Conservation (phyloP, 1,284 basidiomycete genomes). For the Heterobasidion irregulare region DNA sequence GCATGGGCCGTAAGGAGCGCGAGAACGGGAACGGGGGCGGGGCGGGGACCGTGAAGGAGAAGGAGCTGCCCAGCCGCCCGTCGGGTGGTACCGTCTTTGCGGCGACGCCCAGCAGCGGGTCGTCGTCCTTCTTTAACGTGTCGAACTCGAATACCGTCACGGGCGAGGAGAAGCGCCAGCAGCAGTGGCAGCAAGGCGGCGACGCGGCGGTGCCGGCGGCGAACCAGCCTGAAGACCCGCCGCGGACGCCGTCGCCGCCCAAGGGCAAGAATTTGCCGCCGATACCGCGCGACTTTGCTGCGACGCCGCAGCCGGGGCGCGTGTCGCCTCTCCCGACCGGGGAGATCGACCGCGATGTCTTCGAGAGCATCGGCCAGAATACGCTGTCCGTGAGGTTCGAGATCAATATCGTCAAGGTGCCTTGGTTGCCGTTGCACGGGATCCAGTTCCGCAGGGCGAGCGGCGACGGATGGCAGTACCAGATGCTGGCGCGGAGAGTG, state of each 20-base stretch:
- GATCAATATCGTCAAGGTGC: conserved; percentile 93
- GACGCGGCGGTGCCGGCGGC: conserved; percentile 23
- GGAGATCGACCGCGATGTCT: conserved; percentile 58
- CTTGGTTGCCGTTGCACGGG: conserved; percentile 89
- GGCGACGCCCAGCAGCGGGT: conserved; percentile 61
- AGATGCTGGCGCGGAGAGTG: conserved; percentile 92
- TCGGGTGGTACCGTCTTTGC: conserved; percentile 46
- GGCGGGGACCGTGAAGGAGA: conserved; percentile 29
- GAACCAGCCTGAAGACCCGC: conserved; percentile 25
- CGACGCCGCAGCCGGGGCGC: conserved; percentile 24
- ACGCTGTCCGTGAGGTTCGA: conserved; percentile 87
- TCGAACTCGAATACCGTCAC: conserved; percentile 42
- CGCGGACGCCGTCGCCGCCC: conserved; percentile 27
- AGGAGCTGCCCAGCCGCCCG: conserved; percentile 38
- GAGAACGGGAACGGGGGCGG: conserved; percentile 32
- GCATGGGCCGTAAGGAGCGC: conserved; percentile 34
- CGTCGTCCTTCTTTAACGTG: conserved; percentile 76
- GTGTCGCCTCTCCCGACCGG: conserved; percentile 45
- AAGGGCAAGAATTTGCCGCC: conserved; percentile 62
- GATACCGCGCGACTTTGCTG: conserved; percentile 59
- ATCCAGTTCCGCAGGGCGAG: conserved; percentile 91
- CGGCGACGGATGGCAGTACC: conserved; percentile 96
- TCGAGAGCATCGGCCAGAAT: conserved; percentile 67
- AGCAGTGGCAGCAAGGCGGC: conserved; percentile 18
- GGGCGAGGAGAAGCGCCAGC: conserved; percentile 24